phyloP scores from a whole-genome alignment of 768 basidiomycete species.

The Amanita fuliginea region DNA sequence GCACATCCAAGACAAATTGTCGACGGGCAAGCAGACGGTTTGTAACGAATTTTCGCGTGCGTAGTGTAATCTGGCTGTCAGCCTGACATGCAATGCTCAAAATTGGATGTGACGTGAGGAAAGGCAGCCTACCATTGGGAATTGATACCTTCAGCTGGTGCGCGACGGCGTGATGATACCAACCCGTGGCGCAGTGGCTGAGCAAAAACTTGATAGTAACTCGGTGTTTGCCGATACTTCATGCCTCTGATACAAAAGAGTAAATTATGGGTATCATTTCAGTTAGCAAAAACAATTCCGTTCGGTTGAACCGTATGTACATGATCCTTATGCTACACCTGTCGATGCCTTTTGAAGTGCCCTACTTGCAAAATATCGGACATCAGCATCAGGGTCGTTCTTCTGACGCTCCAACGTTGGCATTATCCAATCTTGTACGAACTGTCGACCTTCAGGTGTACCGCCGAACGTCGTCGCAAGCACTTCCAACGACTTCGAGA shows the following conservation, averaged over 20 bases:
- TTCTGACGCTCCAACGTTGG: conserved; percentile 83
- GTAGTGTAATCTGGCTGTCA: conserved; percentile 84
- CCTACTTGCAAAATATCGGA: conserved; percentile 84
- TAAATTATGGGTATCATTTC: not conserved
- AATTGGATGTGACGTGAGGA: not conserved
- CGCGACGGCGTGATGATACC: conserved; percentile 18
- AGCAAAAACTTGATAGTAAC: conserved; percentile 27
- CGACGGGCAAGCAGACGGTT: conserved; percentile 94
- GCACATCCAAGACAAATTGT: conserved; percentile 91
- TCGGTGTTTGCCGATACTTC: conserved; percentile 34
- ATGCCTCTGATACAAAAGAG: too few relatives aligned
- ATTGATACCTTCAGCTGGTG: conserved; percentile 9
- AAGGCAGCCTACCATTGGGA: conserved; percentile 25
- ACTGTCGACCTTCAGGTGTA: conserved; percentile 58
- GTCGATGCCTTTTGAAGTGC: conserved; percentile 51
- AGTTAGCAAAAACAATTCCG: not conserved
- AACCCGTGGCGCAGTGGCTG: conserved; percentile 21
- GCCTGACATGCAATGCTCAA: conserved; percentile 32
- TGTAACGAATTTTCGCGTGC: conserved; percentile 98
- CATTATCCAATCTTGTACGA: conserved; percentile 62
- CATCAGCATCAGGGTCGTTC: conserved; percentile 89
- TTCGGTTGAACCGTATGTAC: not conserved
- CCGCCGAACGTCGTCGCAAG: conserved; percentile 62
- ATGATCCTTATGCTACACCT: conserved; percentile 5
- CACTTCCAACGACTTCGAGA: conserved; percentile 89